Evolutionary conservation across 2,329 filamentous ascomycete species (phyloP).

Genomic region (Pestalotiopsis sp.): DNA sequence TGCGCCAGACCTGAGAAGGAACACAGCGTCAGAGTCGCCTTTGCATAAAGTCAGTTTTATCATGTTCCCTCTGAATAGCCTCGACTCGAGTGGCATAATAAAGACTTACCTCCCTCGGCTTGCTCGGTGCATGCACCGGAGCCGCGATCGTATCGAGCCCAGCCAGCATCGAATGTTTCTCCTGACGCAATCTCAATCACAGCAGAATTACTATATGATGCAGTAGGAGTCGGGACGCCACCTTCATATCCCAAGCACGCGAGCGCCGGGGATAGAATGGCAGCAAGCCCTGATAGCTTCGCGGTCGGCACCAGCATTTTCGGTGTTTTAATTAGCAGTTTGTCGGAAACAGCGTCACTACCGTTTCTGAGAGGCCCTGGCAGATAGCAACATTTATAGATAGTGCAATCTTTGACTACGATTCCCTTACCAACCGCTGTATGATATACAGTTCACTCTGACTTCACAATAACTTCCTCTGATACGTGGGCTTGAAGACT

Average conservation of each 20-base stretch:
- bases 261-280: slow-evolving; percentile 27
- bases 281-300: slow-evolving; percentile 26
- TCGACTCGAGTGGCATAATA: not conserved
- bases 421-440: not conserved
- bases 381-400: not conserved
- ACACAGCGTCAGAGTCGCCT: slow-evolving; percentile 39
- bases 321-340: not conserved
- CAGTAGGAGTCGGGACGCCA: slow-evolving; percentile 29
- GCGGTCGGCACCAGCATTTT: not conserved
- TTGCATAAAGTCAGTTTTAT: not conserved
- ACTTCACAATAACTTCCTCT: not conserved
- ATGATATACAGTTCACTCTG: not conserved
- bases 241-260: slow-evolving; percentile 34
- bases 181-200: slow-evolving; percentile 34
- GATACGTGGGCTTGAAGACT: not conserved
- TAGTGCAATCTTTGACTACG: too few relatives aligned
- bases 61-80: too few relatives aligned
- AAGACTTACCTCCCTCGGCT: slow-evolving; percentile 39
- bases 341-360: slow-evolving; percentile 15
- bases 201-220: slow-evolving; percentile 25
- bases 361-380: not conserved
- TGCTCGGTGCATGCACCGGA: slow-evolving; percentile 43
- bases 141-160: slow-evolving; percentile 41
- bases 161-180: slow-evolving; percentile 35
- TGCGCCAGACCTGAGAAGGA: slow-evolving; percentile 42